Percentiles rank a stretch among this genome's conserved stretches.
Conservation (phyloP, 768 basidiomycete genomes). For the Cantharellus cinnabarinus region DNA sequence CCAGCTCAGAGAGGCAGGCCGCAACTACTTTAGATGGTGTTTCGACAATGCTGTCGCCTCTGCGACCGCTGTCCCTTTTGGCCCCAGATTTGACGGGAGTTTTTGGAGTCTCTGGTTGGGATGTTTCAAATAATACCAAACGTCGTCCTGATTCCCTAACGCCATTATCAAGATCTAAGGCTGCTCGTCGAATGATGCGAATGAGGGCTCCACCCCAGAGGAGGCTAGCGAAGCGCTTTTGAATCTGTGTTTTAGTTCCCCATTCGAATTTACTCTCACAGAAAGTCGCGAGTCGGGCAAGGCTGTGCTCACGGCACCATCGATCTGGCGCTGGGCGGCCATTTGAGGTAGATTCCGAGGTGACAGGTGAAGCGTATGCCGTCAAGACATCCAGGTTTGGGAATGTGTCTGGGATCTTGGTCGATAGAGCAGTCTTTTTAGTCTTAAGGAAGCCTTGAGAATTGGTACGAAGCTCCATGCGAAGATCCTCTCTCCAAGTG, state of each 20-base stretch:
- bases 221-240: slow-evolving; percentile 65
- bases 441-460: slow-evolving; percentile 38
- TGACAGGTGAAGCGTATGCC: slow-evolving; percentile 61
- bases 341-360: slow-evolving; percentile 37
- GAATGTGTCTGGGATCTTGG: slow-evolving; percentile 42
- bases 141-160: not conserved
- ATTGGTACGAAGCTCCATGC: slow-evolving; percentile 48
- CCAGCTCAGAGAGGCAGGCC: slow-evolving; percentile 32
- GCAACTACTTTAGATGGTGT: slow-evolving; percentile 33
- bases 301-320: slow-evolving; percentile 41
- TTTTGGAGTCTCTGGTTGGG: not conserved
- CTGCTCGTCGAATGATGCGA: slow-evolving; percentile 46
- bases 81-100: not conserved
- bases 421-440: slow-evolving; percentile 45
- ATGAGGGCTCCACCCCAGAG: slow-evolving; percentile 61
- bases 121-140: not conserved
- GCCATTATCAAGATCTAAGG: slow-evolving; percentile 27
- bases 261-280: slow-evolving; percentile 87
- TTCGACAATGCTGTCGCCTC: slow-evolving; percentile 16
- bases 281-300: slow-evolving; percentile 47
- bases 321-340: slow-evolving; percentile 9
- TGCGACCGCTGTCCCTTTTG: not conserved
- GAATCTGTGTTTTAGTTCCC: slow-evolving; percentile 66
- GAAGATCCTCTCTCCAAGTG: slow-evolving; percentile 41
- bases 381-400: slow-evolving; percentile 54